Base-by-base conservation (phyloP, 805 yeast genomes). In the Kuraishia molischiana region DNA sequence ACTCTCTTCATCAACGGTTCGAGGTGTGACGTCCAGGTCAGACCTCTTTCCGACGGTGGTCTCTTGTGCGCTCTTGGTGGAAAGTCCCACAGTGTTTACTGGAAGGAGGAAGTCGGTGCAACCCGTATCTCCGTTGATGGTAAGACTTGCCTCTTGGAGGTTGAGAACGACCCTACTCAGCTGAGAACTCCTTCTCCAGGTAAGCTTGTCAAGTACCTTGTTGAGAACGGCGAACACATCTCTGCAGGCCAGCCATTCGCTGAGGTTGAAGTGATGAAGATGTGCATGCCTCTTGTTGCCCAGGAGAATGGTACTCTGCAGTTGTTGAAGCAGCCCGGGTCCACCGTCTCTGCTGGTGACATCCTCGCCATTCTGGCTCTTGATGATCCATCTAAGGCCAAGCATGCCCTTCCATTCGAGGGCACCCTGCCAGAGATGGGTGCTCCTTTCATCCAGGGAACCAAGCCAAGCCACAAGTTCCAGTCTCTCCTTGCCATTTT, bases 111-210 rank as follows among this genome's bases (percentile, higher is more conserved):
- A 67, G 90, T 92, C 44, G 78, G 87, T 39, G 95, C 95, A 29
- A 90, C 97, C 9, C 80, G 98, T 64, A 62, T 92, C 49, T 85
- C 96, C 19, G 96, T 92, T 29, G 97, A 92, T 56, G 79, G 95
- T 37, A 92, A 85, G 70, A 89, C 98, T 21, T 90, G 97, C 56
- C 65, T 85, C 47, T 74, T 92, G 46, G 98, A 94, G 64, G 84
- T 74, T 41, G 99, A 92, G 67, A 90, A 86, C 54, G 99, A 92
- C 58, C 99, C 99, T 47, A 94, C 99, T 32, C 97, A 92, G 68
- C 72, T 94, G 56, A 79, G 97, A 67, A 86, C 98, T 26, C 98
- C 98, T 33, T 92, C 98, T 21, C 99, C 98, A 38, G 99, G 99
- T 70, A 92, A 92, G 66, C 73, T 92, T 48, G 95, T 90, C 44